A percentile compares a stretch with the other conserved stretches of the same genome.
phyloP scores from a whole-genome alignment of 2,329 filamentous ascomycete genomes.

The Pyrenochaeta sp. region DNA sequence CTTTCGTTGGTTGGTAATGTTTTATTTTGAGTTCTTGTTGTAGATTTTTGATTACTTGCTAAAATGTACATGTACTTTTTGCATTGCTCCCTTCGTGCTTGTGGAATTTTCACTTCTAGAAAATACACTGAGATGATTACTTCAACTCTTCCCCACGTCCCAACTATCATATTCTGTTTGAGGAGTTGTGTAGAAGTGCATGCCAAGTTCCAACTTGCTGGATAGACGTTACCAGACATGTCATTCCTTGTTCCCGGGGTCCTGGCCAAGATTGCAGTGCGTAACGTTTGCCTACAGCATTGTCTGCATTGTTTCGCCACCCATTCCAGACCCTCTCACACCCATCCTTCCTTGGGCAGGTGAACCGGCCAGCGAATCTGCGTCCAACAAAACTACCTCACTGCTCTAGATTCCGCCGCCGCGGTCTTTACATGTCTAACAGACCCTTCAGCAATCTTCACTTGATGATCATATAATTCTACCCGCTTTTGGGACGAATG shows the following conservation, averaged over 20 bases:
- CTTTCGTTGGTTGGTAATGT: neutral
- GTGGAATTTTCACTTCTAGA: neutral
- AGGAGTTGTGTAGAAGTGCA: neutral
- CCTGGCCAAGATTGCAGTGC: neutral
- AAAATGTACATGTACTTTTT: neutral
- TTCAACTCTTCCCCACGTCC: neutral
- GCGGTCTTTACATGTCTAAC: neutral
- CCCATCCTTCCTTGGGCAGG: neutral
- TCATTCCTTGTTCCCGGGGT: neutral
- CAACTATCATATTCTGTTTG: neutral
- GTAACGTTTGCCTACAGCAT: neutral
- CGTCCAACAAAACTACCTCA: neutral
- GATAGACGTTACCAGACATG: neutral
- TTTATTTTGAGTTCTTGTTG: neutral
- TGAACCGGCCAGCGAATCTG: neutral
- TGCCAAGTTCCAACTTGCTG: neutral
- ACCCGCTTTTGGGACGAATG: neutral
- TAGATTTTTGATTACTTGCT: neutral
- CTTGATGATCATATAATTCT: neutral
- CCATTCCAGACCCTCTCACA: neutral
- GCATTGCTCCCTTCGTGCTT: neutral
- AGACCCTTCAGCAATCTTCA: neutral
- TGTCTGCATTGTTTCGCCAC: neutral
- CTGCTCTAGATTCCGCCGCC: neutral
- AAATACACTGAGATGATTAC: neutral